Base-by-base conservation (phyloP, 2,329 filamentous ascomycete species). In the Thermothelomyces thermophilus region DNA sequence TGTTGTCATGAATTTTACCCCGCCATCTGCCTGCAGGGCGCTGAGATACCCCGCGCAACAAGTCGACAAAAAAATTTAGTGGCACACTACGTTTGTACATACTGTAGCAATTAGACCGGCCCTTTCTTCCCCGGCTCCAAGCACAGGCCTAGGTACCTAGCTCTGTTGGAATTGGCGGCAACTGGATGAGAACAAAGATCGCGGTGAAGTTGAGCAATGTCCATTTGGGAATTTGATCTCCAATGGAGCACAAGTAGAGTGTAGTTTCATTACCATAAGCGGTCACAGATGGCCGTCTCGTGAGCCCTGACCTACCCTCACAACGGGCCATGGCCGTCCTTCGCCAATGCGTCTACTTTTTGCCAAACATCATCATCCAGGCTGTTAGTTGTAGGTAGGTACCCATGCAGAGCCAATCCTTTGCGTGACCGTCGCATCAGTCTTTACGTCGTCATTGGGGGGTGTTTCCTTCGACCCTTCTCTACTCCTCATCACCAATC, bases 401-500 rank as follows among this genome's bases (percentile, higher is more conserved):
- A 58, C 53, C 51, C 50, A 51, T 52, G 43, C 47, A 43, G 35
- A 51, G 43, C 40, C 46, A 50, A 51, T 28, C 34, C 44, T 46
- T n/a, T 49, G 33, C 36, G 30, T 51, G 46, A 41, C 42, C 28
- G 28, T 56, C 47, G 33, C 50, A 28, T 48, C 41, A 37, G 43
- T 48, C 44, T 14, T 40, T 19, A 50, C 39, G 40, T 53, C 46
- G 11, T 52, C 39, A 20, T 17, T 35, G 5, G 16, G 30, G 13
- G n/a, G n/a, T n/a, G n/a, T n/a, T 28, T 14, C 34, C 11, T 33
- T 20, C 7, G 17, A 28, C 20, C 13, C 47, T 19, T 40, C 59
- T 63, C 62, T 64, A 68, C 60, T 69, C 66, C 42, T 68, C 66
- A 48, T 69, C 66, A 41, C 66, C 67, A 55, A 69, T 69, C 67